Evolutionary conservation across 2,329 filamentous ascomycete genomes (phyloP).

Genomic region (Diplodia scrobiculata): DNA sequence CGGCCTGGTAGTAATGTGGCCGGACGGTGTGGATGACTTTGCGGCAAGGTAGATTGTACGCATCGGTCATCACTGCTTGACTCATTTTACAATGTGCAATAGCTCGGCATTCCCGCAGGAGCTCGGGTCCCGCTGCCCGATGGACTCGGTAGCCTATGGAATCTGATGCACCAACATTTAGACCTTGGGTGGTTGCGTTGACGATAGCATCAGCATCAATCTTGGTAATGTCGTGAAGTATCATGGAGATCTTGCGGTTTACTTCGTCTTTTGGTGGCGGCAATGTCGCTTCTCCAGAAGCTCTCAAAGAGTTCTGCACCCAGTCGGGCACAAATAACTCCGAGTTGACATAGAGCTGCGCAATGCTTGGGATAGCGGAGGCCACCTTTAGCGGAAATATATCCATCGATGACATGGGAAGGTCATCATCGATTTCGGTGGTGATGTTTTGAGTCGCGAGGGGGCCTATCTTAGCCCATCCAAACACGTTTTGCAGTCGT

Average conservation of each 20-base stretch:
- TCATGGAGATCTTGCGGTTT: constrained; percentile 40
- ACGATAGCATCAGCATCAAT: constrained; percentile 43
- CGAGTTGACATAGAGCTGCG: constrained; percentile 7
- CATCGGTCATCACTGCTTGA: constrained; percentile 37
- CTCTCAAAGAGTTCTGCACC: constrained; percentile 29
- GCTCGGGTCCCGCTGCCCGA: constrained; percentile 37
- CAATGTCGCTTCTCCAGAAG: constrained; percentile 35
- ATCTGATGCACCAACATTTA: constrained; percentile 31
- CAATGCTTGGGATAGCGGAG: constrained; percentile 37
- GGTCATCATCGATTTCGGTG: neutral
- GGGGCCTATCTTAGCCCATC: neutral
- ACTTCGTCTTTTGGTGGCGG: constrained; percentile 38
- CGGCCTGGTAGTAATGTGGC: constrained; percentile 34
- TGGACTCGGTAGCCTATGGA: constrained; percentile 32
- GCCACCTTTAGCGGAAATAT: constrained; percentile 28
- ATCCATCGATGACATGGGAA: neutral
- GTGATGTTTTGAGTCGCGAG: neutral
- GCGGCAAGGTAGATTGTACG: constrained; percentile 37
- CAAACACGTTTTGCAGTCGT: neutral
- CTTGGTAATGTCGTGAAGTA: constrained; percentile 39
- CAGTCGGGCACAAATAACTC: constrained; percentile 35
- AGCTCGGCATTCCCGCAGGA: constrained; percentile 35
- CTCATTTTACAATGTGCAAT: constrained; percentile 31
- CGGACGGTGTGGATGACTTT: constrained; percentile 41
- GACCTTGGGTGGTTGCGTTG: constrained; percentile 36